Conservation (phyloP, 768 basidiomycete genomes). For the Auricularia cornea region DNA sequence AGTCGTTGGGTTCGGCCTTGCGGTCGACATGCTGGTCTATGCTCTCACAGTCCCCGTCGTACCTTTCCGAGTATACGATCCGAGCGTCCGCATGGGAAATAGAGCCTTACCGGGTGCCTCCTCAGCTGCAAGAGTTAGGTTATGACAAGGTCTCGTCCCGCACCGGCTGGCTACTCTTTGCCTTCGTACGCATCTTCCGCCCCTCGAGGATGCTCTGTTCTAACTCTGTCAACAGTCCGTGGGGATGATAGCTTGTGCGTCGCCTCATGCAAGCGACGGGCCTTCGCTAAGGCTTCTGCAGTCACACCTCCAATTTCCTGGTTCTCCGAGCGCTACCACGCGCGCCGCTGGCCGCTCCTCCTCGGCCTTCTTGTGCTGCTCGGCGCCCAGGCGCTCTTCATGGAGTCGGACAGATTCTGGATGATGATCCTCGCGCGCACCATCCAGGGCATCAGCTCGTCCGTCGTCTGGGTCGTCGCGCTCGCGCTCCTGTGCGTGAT, state of each 20-base stretch:
- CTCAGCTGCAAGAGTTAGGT: slow-evolving; percentile 44
- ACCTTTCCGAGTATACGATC: not conserved
- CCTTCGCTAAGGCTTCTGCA: not conserved
- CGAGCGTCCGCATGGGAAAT: not conserved
- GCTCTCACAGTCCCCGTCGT: slow-evolving; percentile 56
- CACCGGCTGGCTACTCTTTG: slow-evolving; percentile 53
- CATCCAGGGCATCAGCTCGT: slow-evolving; percentile 53
- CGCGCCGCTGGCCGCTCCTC: not conserved
- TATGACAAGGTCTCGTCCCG: slow-evolving; percentile 39
- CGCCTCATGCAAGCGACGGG: not conserved
- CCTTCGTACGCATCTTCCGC: slow-evolving; percentile 39
- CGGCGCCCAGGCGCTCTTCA: slow-evolving; percentile 50
- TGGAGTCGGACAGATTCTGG: slow-evolving; percentile 50
- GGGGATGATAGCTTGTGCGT: slow-evolving; percentile 48
- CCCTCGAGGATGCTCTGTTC: slow-evolving; percentile 1
- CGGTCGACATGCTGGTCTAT: slow-evolving; percentile 51
- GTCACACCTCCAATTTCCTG: not conserved
- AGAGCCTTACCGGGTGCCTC: slow-evolving; percentile 38
- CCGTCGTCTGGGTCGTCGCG: slow-evolving; percentile 56
- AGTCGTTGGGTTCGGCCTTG: slow-evolving; percentile 44
- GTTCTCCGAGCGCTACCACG: not conserved
- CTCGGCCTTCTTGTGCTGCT: slow-evolving; percentile 10
- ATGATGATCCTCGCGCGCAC: slow-evolving; percentile 51
- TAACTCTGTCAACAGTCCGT: slow-evolving; percentile 28
- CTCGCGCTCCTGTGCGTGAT: slow-evolving; percentile 44